phyloP scores from a whole-genome alignment of 2,329 filamentous ascomycete species.

The Xylaria sp. region DNA sequence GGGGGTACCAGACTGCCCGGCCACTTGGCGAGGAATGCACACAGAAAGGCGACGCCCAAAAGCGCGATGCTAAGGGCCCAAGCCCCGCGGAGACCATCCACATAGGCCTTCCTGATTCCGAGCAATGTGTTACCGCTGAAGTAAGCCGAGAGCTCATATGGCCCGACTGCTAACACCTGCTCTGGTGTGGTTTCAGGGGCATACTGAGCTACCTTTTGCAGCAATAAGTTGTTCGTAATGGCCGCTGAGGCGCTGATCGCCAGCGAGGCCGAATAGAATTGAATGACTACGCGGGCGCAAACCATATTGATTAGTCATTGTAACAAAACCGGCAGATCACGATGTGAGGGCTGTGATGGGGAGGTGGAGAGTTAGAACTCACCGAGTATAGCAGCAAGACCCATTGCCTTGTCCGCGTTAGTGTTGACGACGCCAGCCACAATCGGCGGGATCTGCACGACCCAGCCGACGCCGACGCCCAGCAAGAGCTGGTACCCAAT shows the following conservation, averaged over 20 bases:
- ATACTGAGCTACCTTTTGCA: slow-evolving; percentile 24
- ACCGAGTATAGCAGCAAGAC: slow-evolving; percentile 27
- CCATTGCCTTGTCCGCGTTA: slow-evolving; percentile 32
- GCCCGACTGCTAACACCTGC: slow-evolving; percentile 26
- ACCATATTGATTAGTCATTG: background rate
- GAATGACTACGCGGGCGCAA: slow-evolving; percentile 20
- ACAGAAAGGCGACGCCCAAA: slow-evolving; percentile 31
- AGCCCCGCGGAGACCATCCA: slow-evolving; percentile 27
- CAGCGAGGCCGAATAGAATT: slow-evolving; percentile 31
- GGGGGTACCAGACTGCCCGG: slow-evolving; percentile 25
- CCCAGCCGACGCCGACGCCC: slow-evolving; percentile 55
- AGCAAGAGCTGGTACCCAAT: slow-evolving; percentile 57
- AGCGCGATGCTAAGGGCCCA: slow-evolving; percentile 31
- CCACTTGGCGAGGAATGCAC: slow-evolving; percentile 34
- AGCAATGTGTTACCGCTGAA: slow-evolving; percentile 29
- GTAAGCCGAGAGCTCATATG: slow-evolving; percentile 20
- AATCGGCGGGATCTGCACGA: slow-evolving; percentile 52
- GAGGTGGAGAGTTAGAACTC: background rate
- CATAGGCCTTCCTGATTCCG: slow-evolving; percentile 28
- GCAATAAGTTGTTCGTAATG: slow-evolving; percentile 32
- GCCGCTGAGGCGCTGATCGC: slow-evolving; percentile 24
- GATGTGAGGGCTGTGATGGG: too few species aligned
- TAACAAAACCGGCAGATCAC: too few species aligned
- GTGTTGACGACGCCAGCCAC: slow-evolving; percentile 27
- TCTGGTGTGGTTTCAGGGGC: slow-evolving; percentile 12